These are phyloP conservation scores for Pestalotiopsis sp. DNA, from an alignment of 2,329 filamentous ascomycete genomes.

Conservation along the genomic window DNA sequence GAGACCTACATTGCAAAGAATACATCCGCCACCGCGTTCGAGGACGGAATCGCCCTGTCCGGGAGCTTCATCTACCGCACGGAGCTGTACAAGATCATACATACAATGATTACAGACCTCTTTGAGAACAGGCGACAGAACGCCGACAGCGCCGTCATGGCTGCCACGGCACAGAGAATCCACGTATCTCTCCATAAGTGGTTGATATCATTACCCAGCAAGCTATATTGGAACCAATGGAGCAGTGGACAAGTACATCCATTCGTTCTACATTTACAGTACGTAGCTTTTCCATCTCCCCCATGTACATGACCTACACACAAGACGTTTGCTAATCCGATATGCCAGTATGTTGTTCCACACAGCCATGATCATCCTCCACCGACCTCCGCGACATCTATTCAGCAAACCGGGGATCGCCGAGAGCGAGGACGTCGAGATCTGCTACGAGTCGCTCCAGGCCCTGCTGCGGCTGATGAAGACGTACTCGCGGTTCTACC, in stretches of 20 bases:
- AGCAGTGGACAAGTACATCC: conserved; percentile 48
- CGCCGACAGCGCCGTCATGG: conserved; percentile 42
- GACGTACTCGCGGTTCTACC: conserved; percentile 46
- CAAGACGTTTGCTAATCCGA: not conserved
- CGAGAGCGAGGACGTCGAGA: conserved; percentile 48
- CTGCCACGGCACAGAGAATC: conserved; percentile 46
- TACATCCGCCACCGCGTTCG: conserved; percentile 47
- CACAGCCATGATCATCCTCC: conserved; percentile 54
- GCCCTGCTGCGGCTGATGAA: conserved; percentile 48
- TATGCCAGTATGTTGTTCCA: conserved; percentile 46
- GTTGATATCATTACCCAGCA: conserved; percentile 47
- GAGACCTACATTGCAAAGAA: conserved; percentile 50
- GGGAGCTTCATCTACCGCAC: conserved; percentile 50
- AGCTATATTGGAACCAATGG: conserved; percentile 55
- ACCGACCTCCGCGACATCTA: conserved; percentile 48
- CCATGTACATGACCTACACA: not conserved
- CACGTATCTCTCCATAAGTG: conserved; percentile 50
- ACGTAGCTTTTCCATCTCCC: conserved; percentile 18
- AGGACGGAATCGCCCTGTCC: conserved; percentile 47
- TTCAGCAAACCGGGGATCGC: conserved; percentile 42
- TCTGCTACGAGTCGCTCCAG: conserved; percentile 51
- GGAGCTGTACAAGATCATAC: conserved; percentile 51
- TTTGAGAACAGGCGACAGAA: conserved; percentile 50
- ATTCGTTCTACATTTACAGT: conserved; percentile 50
- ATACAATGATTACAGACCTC: conserved; percentile 53